These are phyloP conservation scores for Neurospora cerealis DNA, from an alignment of 495 filamentous ascomycete species.

Conservation along the genomic window DNA sequence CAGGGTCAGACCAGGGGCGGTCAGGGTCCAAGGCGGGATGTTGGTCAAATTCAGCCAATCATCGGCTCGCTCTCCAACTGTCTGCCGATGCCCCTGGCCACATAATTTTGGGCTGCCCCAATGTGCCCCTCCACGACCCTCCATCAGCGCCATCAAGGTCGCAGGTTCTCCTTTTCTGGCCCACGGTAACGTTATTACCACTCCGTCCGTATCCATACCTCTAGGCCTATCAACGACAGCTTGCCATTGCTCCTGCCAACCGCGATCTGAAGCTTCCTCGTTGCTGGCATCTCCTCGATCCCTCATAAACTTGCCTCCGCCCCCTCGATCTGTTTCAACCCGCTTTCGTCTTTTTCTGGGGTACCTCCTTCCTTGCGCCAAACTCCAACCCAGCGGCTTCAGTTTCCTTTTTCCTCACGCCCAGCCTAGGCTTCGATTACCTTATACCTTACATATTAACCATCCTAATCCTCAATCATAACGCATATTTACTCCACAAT, in stretches of 20 bases:
- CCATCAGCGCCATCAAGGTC: not conserved
- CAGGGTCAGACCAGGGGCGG: not conserved
- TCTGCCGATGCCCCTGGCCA: not conserved
- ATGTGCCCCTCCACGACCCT: not conserved
- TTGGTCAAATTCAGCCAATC: not conserved
- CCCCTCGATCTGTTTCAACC: not conserved
- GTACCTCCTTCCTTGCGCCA: not conserved
- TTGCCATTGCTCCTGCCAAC: not conserved
- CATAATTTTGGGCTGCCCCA: not conserved
- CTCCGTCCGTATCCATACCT: not conserved
- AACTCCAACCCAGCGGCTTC: not conserved
- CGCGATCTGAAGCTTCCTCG: not conserved
- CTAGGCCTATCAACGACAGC: not conserved
- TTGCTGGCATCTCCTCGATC: not conserved
- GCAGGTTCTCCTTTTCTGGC: not conserved
- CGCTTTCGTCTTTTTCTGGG: not conserved
- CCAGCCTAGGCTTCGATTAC: not conserved
- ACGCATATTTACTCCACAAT: conserved; percentile 12
- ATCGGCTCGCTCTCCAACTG: not conserved
- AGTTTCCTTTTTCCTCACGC: not conserved
- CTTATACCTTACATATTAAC: not conserved
- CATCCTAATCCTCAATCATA: not conserved
- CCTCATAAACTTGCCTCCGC: not conserved
- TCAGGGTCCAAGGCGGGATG: not conserved
- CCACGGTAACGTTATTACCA: not conserved